phyloP scores from a whole-genome alignment of 2,329 filamentous ascomycete genomes.

The Neofusicoccum ribis region DNA sequence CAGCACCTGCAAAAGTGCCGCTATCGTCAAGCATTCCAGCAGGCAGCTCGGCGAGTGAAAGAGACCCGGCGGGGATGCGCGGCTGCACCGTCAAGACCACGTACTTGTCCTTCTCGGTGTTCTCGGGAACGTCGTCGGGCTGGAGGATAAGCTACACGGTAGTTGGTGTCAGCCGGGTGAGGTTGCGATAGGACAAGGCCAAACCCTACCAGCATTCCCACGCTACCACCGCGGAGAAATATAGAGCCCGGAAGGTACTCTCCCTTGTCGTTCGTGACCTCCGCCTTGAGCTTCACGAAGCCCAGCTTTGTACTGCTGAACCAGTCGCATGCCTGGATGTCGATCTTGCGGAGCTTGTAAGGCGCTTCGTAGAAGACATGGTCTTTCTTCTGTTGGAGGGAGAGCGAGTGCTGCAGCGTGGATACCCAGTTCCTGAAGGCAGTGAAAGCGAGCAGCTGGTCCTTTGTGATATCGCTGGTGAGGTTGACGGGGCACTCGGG shows the following conservation, averaged over 20 bases:
- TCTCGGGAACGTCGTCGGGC: conserved; percentile 47
- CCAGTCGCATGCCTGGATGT: conserved; percentile 56
- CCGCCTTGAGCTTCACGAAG: conserved; percentile 58
- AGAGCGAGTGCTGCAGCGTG: conserved; percentile 51
- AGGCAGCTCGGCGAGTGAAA: conserved; percentile 58
- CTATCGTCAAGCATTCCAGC: conserved; percentile 61
- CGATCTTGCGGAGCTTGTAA: conserved; percentile 53
- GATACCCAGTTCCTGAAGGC: conserved; percentile 58
- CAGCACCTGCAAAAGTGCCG: conserved; percentile 55
- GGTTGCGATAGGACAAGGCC: neutral
- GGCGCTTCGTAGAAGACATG: conserved; percentile 55
- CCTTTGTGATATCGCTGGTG: conserved; percentile 43
- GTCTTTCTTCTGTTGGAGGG: conserved; percentile 44
- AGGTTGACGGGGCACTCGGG: conserved; percentile 44
- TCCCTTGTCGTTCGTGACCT: conserved; percentile 53
- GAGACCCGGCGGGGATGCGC: conserved; percentile 56
- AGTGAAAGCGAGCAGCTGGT: conserved; percentile 51
- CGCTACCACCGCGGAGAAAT: conserved; percentile 59
- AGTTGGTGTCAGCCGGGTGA: neutral
- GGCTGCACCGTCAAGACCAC: conserved; percentile 59
- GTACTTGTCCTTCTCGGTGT: conserved; percentile 48
- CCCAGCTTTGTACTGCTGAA: conserved; percentile 54
- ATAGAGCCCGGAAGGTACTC: conserved; percentile 57
- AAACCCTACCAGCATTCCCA: conserved; percentile 55
- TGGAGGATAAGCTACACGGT: conserved; percentile 54